These are phyloP conservation scores for Diacronema lutheri DNA, from an alignment of 78 protist genomes.

Conservation along the genomic window DNA sequence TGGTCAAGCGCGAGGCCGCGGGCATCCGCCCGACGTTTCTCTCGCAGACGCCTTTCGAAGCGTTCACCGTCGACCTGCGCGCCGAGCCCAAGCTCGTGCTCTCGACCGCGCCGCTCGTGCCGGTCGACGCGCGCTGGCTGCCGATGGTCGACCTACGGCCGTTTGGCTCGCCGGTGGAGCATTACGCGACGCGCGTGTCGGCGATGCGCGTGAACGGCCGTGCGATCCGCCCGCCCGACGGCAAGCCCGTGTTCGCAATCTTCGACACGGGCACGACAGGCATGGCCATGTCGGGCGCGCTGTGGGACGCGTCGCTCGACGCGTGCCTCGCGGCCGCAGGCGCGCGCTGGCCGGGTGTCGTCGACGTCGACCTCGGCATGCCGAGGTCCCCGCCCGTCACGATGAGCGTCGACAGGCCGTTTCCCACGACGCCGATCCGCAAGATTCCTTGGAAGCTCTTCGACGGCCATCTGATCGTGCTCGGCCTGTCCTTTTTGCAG, in stretches of 20 bases:
- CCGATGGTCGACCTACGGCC: neutral
- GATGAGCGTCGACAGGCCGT: too few species aligned
- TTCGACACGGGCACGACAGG: conserved; percentile 2
- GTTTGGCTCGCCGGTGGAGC: neutral
- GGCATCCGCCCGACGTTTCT: conserved; percentile 9
- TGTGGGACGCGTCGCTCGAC: neutral
- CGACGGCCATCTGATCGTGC: too few species aligned
- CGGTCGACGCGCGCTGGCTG: neutral
- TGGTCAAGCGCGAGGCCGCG: neutral
- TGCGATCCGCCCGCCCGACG: neutral
- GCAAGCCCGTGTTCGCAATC: neutral
- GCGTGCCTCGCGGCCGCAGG: neutral
- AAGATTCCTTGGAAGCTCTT: too few species aligned
- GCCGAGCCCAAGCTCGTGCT: too few species aligned
- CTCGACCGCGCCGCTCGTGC: neutral
- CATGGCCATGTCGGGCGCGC: neutral
- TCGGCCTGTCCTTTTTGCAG: too few species aligned
- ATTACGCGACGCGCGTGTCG: neutral
- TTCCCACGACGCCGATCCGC: too few species aligned
- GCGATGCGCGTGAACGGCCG: neutral
- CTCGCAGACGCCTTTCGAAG: neutral
- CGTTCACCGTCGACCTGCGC: neutral
- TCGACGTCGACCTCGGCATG: neutral
- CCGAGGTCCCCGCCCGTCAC: neutral
- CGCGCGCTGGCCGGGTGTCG: too few species aligned